Conservation (phyloP, 768 basidiomycete species). For the Tephrocybe sp. region DNA sequence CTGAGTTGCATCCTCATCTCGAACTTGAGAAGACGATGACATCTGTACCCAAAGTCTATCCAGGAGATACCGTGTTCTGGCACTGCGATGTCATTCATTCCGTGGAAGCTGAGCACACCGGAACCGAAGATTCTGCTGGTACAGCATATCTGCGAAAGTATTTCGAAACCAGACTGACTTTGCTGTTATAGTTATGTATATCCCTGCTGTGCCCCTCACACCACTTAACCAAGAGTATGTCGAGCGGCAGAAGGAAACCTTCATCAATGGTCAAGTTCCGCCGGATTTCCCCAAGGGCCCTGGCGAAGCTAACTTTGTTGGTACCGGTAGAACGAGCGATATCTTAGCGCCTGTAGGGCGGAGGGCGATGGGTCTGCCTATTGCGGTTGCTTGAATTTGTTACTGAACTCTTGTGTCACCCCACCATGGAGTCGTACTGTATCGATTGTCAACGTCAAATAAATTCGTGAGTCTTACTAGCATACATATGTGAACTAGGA, state of each 20-base stretch:
- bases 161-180: slow-evolving; percentile 3
- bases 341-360: slow-evolving; percentile 32
- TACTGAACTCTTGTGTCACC: neutral
- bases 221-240: slow-evolving; percentile 61
- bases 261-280: slow-evolving; percentile 57
- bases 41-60: slow-evolving; percentile 64
- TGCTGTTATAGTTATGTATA: slow-evolving; percentile 66
- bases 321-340: slow-evolving; percentile 33
- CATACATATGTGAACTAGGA: too few relatives aligned
- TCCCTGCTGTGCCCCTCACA: slow-evolving; percentile 68
- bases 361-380: slow-evolving; percentile 39
- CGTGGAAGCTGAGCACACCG: slow-evolving; percentile 51
- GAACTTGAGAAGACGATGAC: slow-evolving; percentile 63
- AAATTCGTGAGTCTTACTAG: too few relatives aligned
- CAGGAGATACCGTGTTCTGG: slow-evolving; percentile 82
- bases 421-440: too few relatives aligned
- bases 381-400: slow-evolving; percentile 19
- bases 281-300: slow-evolving; percentile 64
- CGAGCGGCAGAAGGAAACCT: slow-evolving; percentile 57
- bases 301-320: slow-evolving; percentile 33
- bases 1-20: slow-evolving; percentile 64
- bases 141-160: slow-evolving; percentile 8
- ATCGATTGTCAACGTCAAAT: too few relatives aligned
- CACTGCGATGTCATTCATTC: slow-evolving; percentile 58
- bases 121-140: slow-evolving; percentile 56